Evolutionary conservation across 2,329 filamentous ascomycete genomes (phyloP).

Genomic region (Xylaria sp.): DNA sequence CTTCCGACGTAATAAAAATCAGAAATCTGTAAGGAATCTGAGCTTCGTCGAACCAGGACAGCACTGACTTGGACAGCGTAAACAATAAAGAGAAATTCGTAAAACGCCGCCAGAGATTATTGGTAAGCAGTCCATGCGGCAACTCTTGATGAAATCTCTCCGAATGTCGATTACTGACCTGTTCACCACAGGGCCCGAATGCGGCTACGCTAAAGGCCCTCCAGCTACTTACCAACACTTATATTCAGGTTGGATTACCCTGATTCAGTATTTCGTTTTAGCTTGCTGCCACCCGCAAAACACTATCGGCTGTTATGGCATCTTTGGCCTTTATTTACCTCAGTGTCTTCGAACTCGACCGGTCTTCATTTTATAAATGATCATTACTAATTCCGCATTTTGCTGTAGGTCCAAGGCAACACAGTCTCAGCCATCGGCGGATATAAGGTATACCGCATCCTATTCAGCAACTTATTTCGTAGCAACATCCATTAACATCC

Average conservation of each 20-base stretch:
- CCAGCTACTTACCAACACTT: slow-evolving; percentile 89
- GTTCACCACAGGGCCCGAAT: slow-evolving; percentile 72
- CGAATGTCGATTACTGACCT: slow-evolving; percentile 14
- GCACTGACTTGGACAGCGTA: slow-evolving; percentile 84
- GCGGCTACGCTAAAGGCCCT: slow-evolving; percentile 87
- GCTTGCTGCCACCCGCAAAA: background rate
- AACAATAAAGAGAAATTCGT: slow-evolving; percentile 95
- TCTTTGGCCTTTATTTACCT: background rate
- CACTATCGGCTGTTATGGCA: background rate
- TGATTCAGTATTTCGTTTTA: background rate
- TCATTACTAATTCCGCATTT: slow-evolving; percentile 12
- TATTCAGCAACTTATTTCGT: background rate
- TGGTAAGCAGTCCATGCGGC: slow-evolving; percentile 53
- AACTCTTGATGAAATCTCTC: background rate
- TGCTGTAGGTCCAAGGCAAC: slow-evolving; percentile 78
- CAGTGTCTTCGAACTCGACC: background rate
- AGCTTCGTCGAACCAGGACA: background rate
- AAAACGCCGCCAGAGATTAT: slow-evolving; percentile 90
- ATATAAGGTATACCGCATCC: slow-evolving; percentile 68
- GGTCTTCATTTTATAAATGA: background rate
- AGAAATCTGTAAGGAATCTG: slow-evolving; percentile 29
- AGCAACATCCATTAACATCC: slow-evolving; percentile 11
- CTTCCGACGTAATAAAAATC: slow-evolving; percentile 82
- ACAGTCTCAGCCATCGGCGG: slow-evolving; percentile 92
- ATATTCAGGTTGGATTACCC: slow-evolving; percentile 73